Evolutionary conservation across 2,329 filamentous ascomycete species (phyloP), one percentile per base, ranked within the genome.

Genomic region (Alternaria brassicae): DNA sequence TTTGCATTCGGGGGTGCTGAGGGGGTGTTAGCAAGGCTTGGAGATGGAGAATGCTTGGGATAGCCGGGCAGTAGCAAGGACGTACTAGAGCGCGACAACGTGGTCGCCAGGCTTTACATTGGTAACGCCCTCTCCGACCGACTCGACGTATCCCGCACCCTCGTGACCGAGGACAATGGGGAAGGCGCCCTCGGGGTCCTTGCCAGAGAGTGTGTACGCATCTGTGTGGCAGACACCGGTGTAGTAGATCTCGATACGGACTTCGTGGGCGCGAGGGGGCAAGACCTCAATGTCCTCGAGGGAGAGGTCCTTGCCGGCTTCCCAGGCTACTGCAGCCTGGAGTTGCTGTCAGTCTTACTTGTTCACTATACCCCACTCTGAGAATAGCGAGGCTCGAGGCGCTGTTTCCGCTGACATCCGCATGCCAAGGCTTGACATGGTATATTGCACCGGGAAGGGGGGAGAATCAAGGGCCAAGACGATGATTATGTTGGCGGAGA

Each of bases 201-300:
- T 98, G 67, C 95, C 95, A 53, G 77, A 79, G 45, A 80, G 74
- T 32, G 78, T 80, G 86, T 96, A 97, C 75, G 95, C 78, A 72
- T 80, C 78, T 77, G 53, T 99, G 84, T 99, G 95, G 85, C 95
- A 99, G 78, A 99, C 95, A 81, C 95, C 95, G 53, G 95, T 99
- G 85, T 97, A 96, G 85, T 94, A 90, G 78, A 98, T 92, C 84
- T 98, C 84, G 77, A 99, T 97, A 73, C 95, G 92, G 77, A 99
- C 95, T 83, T 99, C 95, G 82, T 96, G 88, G 62, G 94, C 93
- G 81, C 86, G 89, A 60, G 95, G 95, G 64, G 94, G 91, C 53
- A 85, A 88, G 67, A 99, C 95, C 82, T 98, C 93, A 73, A 99
- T 85, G 70, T 96, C 92, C 82, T 99, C 95, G 70, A 98, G 86